These are phyloP conservation scores for Podospora bellae-mahoneyi DNA, from an alignment of 495 filamentous ascomycete genomes.

Conservation along the genomic window DNA sequence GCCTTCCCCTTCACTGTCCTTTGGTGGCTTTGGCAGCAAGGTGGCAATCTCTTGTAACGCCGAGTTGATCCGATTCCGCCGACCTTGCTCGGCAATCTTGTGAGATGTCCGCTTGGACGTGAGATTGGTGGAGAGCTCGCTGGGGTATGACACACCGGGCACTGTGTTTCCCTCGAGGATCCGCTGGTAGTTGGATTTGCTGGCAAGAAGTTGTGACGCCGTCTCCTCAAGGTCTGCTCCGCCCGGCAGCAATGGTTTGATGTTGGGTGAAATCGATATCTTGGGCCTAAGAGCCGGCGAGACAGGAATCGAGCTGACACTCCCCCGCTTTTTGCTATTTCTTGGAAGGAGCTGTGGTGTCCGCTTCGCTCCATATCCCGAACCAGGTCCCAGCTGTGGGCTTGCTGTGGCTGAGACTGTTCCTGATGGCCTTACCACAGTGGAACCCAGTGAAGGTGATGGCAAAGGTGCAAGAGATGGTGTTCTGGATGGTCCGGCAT, in stretches of 20 bases:
- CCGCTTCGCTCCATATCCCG: conserved; percentile 38
- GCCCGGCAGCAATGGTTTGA: conserved; percentile 84
- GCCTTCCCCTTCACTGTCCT: conserved; percentile 42
- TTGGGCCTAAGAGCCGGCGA: conserved; percentile 82
- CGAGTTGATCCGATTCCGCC: conserved; percentile 90
- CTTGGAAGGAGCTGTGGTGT: conserved; percentile 46
- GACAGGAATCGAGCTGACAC: conserved; percentile 70
- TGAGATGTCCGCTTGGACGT: conserved; percentile 97
- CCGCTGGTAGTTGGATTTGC: conserved; percentile 97
- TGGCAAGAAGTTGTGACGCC: conserved; percentile 80
- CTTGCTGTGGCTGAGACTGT: conserved; percentile 48
- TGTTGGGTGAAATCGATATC: conserved; percentile 93
- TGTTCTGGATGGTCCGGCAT: conserved; percentile 32
- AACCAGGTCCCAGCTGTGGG: conserved; percentile 47
- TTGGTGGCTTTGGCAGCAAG: conserved; percentile 59
- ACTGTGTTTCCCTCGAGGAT: conserved; percentile 89
- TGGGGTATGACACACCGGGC: conserved; percentile 86
- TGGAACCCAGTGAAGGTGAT: conserved; percentile 42
- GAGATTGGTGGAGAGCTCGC: conserved; percentile 83
- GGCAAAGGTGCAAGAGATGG: conserved; percentile 44
- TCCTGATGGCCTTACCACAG: conserved; percentile 38
- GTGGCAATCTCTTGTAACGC: conserved; percentile 88
- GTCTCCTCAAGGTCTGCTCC: conserved; percentile 56
- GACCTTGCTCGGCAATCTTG: conserved; percentile 95
- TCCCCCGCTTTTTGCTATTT: conserved; percentile 67